Evolutionary conservation across 805 yeast genomes (phyloP), one percentile per base, ranked within the genome.

Genomic region (Kuraishia capsulata): DNA sequence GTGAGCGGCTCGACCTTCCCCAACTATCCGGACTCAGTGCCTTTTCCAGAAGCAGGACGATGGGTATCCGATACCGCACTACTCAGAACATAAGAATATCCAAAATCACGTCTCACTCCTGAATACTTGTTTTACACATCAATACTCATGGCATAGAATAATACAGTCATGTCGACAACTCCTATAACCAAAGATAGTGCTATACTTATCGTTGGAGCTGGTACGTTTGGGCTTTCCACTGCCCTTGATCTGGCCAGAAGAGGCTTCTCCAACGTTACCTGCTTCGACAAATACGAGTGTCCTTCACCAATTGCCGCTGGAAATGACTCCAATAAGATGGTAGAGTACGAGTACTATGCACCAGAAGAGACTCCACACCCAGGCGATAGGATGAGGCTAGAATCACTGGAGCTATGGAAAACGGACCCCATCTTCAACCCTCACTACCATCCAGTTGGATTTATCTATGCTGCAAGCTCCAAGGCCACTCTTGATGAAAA

Each of bases 171-270:
- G n/a, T n/a, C n/a, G n/a, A n/a, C n/a, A n/a, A n/a, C n/a, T n/a
- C n/a, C n/a, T n/a, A 8, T 23, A 23, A 8, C 26, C 26, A 23
- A 23, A 11, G 26, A 23, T 11, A 11, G 26, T 8, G 8, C 26
- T 23, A 11, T 23, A 23, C 11, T 48, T 8, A 42, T 51, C 2
- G 46, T 59, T 6, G 65, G 65, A 1, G 53, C 61, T 44, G 63
- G 64, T 8, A 62, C 57, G 2, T 58, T 54, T 48, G 64, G 64
- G 2, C 47, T 61, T 4, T 58, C 62, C 3, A 52, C 64, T 0
- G 53, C 55, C 1, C 33, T 54, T 4, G 56, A 55, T 19, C 42
- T 61, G 4, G 37, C 48, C 2, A 36, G 34, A 23, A 28, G 37
- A 10, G 49, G 46, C 5, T 51, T 42, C 19, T 33, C 23, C 3